Percentiles rank a stretch among this genome's conserved stretches.
These are phyloP conservation scores for Cicer yamashitae DNA, from an alignment of 306 rosid genomes.

Conservation along the genomic window DNA sequence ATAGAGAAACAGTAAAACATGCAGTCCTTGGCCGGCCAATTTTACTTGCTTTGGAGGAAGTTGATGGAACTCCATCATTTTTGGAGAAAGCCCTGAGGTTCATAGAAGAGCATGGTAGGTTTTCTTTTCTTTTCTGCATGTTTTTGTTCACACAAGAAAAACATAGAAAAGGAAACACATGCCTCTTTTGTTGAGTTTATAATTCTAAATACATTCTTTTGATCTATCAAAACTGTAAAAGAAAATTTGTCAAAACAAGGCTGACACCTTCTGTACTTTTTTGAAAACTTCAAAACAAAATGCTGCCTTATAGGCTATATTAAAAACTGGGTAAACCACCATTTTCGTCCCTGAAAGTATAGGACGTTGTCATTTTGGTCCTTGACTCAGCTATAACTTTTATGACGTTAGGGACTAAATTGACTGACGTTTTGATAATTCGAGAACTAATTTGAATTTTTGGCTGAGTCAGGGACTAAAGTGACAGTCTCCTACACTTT, in stretches of 20 bases:
- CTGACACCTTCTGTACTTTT: neutral
- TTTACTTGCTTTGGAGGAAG: constrained; percentile 92
- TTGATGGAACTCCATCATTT: constrained; percentile 94
- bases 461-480: too few species aligned
- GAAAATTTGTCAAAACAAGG: too few species aligned
- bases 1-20: constrained; percentile 60
- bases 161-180: neutral
- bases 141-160: neutral
- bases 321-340: neutral
- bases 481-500: too few species aligned
- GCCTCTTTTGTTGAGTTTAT: neutral
- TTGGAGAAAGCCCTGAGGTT: constrained; percentile 92
- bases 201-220: too few species aligned
- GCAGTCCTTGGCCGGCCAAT: constrained; percentile 81
- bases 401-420: too few species aligned
- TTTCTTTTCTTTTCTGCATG: neutral
- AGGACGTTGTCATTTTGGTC: too few species aligned
- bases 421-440: too few species aligned
- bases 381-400: too few species aligned
- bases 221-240: too few species aligned
- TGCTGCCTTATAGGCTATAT: neutral
- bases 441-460: too few species aligned
- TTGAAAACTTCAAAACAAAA: neutral
- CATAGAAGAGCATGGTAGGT: constrained; percentile 83
- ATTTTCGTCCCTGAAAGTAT: too few species aligned